phyloP scores from a whole-genome alignment of 805 yeast genomes.

The Helenozyma baotianmanensis region DNA sequence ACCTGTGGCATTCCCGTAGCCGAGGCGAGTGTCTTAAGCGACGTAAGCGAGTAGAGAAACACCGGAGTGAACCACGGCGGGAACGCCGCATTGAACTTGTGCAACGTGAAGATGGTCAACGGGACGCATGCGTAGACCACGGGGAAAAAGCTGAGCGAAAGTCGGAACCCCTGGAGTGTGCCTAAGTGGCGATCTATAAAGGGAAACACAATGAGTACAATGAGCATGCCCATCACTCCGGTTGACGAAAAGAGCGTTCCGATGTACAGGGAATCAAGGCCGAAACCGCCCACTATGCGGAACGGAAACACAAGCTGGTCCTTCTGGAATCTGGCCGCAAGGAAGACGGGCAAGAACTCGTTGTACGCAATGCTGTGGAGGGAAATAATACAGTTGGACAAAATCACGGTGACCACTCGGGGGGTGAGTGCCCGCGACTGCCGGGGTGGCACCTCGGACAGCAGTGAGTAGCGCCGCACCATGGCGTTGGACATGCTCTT shows the following conservation, averaged over 20 bases:
- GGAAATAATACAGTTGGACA: conserved; percentile 31
- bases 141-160: conserved; percentile 31
- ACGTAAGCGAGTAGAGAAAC: conserved; percentile 26
- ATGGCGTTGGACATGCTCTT: conserved; percentile 10
- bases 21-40: conserved; percentile 28
- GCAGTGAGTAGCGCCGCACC: conserved; percentile 12
- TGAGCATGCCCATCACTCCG: conserved; percentile 33
- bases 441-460: conserved; percentile 3
- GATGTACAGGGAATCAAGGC: conserved; percentile 26
- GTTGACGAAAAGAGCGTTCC: conserved; percentile 34
- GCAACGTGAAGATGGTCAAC: conserved; percentile 27
- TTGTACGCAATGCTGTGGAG: conserved; percentile 29
- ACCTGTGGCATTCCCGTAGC: conserved; percentile 36
- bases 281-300: conserved; percentile 34
- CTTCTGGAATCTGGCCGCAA: conserved; percentile 26
- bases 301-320: conserved; percentile 30
- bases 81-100: conserved; percentile 18
- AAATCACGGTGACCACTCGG: conserved; percentile 26
- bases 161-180: conserved; percentile 26
- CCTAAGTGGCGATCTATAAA: conserved; percentile 29
- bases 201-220: conserved; percentile 29
- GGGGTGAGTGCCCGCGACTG: conserved; percentile 20
- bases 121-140: conserved; percentile 29
- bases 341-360: conserved; percentile 35
- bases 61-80: conserved; percentile 29